phyloP scores from a whole-genome alignment of 306 rosid genomes.

The Vicia sativa region DNA sequence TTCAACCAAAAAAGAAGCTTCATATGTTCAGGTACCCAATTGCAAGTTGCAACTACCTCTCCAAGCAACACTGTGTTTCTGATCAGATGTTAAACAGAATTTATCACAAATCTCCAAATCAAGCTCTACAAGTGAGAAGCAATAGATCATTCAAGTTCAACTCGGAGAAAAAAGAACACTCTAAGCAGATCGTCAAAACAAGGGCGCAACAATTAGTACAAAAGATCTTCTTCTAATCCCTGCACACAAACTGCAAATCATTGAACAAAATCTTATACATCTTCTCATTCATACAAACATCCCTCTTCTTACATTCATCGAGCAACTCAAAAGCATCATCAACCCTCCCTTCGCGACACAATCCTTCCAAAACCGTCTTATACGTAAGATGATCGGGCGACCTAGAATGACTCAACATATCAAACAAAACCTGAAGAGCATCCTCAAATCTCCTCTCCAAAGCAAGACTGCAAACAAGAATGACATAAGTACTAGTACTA shows the following conservation, averaged over 20 bases:
- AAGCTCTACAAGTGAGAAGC: neutral
- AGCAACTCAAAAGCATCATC: constrained; percentile 68
- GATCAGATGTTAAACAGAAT: neutral
- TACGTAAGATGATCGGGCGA: constrained; percentile 83
- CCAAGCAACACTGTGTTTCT: constrained; percentile 7
- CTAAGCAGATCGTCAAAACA: neutral
- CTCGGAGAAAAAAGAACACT: constrained; percentile 17
- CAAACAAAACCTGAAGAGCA: constrained; percentile 64
- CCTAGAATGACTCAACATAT: constrained; percentile 70
- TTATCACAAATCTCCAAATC: constrained; percentile 15
- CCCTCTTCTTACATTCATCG: constrained; percentile 71
- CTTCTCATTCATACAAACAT: constrained; percentile 52
- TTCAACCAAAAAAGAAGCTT: constrained; percentile 12
- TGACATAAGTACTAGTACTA: constrained; percentile 62
- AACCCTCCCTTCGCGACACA: constrained; percentile 70
- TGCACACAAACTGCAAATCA: constrained; percentile 54
- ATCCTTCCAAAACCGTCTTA: constrained; percentile 73
- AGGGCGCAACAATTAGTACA: neutral
- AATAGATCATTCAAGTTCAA: neutral
- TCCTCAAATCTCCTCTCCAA: constrained; percentile 69
- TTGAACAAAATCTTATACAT: constrained; percentile 61
- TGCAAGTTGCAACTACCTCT: neutral
- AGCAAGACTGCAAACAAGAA: constrained; percentile 69
- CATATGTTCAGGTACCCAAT: constrained; percentile 2
- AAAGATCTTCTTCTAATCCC: constrained; percentile 40